Base-by-base conservation (phyloP, 306 rosid species). In the Prunus dulcis region DNA sequence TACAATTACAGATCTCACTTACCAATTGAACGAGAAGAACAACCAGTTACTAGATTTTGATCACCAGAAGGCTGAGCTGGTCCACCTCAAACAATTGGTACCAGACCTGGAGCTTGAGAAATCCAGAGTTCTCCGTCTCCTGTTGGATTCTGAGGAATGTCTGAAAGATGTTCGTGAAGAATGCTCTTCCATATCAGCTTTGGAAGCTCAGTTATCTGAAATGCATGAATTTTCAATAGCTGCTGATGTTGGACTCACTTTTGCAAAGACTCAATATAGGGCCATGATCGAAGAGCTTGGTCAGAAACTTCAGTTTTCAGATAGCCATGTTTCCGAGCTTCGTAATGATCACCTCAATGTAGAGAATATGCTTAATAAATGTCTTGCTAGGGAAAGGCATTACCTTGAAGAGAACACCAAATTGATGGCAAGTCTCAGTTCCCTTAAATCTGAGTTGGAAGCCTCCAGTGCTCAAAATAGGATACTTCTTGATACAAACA, bases 191-290 rank as follows among this genome's bases (percentile, higher is more conserved):
- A 20, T 66, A 32, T 76, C 82, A 64, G 74, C 47, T 53, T 82
- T 89, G 86, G 96, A 92, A 83, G 77, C 73, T 78, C 87, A 88
- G 69, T 67, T 92, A 23, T 84, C 86, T 69, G 97, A 92, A 83
- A 80, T 92, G 93, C 85, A 80, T 67, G 89, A 86, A 80, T 77
- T 82, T 80, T 86, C 84, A 38, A 72, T 89, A 64, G 97, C 92
- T 64, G 47, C 89, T 18, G 96, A 91, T 79, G 86, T 92, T 82
- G 73, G 83, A 69, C 73, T 79, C 78, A 86, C 79, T 72, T 92
- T 83, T 64, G 84, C 86, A 51, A 85, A 84, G 83, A 70, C 89
- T 87, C 98, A 96, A 84, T 87, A 86, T 60, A 88, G 78, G 62
- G 87, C 78, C 69, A 81, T 76, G 77, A 56, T 87, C 11, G 85